These are phyloP conservation scores for Raphanus hybrid DNA, from an alignment of 441 rosid species.

Conservation along the genomic window DNA sequence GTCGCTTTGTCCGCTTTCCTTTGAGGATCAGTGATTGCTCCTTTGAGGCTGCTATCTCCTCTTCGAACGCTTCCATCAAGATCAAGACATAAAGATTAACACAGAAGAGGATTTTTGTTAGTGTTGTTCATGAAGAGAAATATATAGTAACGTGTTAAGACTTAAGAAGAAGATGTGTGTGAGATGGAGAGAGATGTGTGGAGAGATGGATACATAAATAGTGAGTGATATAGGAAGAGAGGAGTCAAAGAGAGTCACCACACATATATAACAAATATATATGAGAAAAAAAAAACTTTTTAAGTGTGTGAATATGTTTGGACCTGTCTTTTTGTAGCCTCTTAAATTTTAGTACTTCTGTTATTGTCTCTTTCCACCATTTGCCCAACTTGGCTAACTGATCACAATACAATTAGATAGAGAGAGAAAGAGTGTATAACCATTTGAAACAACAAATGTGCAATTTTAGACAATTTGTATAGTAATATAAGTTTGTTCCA, in stretches of 20 bases:
- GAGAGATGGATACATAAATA: constrained; percentile 38
- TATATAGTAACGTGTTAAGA: constrained; percentile 31
- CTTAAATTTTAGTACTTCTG: constrained; percentile 39
- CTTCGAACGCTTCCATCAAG: constrained; percentile 54
- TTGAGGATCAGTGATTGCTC: constrained; percentile 49
- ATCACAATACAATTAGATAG: constrained; percentile 4
- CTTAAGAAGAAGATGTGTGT: constrained; percentile 16
- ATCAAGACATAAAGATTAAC: constrained; percentile 8
- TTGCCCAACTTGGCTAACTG: constrained; percentile 40
- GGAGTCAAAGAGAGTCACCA: constrained; percentile 41
- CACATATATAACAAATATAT: constrained; percentile 34
- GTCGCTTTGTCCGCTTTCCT: constrained; percentile 81
- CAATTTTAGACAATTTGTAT: too few species aligned
- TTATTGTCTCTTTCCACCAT: constrained; percentile 30
- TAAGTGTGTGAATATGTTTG: constrained; percentile 37
- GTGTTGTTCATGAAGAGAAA: constrained; percentile 30
- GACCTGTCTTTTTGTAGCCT: constrained; percentile 37
- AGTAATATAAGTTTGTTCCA: too few species aligned
- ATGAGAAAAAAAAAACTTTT: constrained; percentile 17
- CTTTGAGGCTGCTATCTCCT: constrained; percentile 39
- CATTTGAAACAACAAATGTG: too few species aligned
- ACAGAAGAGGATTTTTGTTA: constrained; percentile 18
- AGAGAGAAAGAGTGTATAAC: too few species aligned
- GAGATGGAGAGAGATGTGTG: constrained; percentile 45
- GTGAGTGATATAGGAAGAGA: constrained; percentile 40